Conservation (phyloP, 1,284 basidiomycete species). For the Austroboletus sp. region DNA sequence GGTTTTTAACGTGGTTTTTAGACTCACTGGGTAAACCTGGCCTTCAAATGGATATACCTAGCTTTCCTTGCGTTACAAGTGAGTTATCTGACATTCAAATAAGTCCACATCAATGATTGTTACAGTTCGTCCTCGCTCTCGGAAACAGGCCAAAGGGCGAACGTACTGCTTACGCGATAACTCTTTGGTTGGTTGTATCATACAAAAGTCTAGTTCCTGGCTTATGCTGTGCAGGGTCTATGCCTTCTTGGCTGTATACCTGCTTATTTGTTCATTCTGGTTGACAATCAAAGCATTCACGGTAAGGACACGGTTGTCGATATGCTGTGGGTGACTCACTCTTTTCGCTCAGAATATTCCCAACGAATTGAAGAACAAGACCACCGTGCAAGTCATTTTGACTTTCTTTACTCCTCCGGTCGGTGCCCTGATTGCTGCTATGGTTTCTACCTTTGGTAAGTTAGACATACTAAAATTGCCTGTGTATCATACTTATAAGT, state of each 20-base stretch:
- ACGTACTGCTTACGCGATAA: constrained; percentile 71
- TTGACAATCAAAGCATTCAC: constrained; percentile 73
- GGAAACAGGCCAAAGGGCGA: constrained; percentile 97
- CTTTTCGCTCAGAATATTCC: constrained; percentile 49
- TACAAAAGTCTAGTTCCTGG: background rate
- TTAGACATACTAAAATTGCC: background rate
- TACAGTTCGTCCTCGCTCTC: constrained; percentile 84
- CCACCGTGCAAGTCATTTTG: constrained; percentile 39
- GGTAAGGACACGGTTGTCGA: constrained; percentile 36
- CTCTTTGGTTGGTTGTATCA: constrained; percentile 55
- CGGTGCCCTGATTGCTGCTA: constrained; percentile 79
- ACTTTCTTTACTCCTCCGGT: constrained; percentile 70
- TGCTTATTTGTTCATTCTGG: constrained; percentile 80
- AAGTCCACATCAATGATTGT: background rate
- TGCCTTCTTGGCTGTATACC: constrained; percentile 70
- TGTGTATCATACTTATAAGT: background rate
- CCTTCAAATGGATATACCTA: constrained; percentile 83
- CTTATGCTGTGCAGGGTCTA: constrained; percentile 55
- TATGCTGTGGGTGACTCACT: background rate
- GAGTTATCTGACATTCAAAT: background rate
- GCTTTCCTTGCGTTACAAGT: constrained; percentile 71
- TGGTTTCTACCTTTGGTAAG: constrained; percentile 80
- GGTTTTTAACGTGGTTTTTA: constrained; percentile 29
- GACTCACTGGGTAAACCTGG: constrained; percentile 89
- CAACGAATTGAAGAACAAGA: constrained; percentile 44